Base-by-base conservation (phyloP, 805 yeast genomes). In the Maudiozyma barnettii region DNA sequence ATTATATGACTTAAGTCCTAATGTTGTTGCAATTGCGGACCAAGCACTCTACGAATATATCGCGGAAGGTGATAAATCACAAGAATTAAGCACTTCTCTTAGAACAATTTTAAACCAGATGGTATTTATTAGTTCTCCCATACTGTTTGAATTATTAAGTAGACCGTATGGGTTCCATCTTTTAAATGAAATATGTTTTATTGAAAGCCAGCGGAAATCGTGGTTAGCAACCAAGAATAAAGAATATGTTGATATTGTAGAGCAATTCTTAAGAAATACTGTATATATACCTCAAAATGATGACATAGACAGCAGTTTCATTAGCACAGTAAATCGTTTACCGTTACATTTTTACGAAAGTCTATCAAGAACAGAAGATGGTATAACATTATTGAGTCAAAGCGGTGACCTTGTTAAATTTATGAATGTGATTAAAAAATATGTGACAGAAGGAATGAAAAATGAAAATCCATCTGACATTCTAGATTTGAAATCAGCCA, bases 261-360 rank as follows among this genome's bases (percentile, higher is more conserved):
- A 78, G 58, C 51, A 55, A 3, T 62, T 69, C 20, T 51, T 77
- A 43, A 51, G 18, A 14, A 38, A 18, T 13, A 20, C 38, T 35
- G 14, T 40, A 18, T 33, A 39, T 20, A 19, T 16, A 2, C 19
- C 9, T n/a, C 20, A 43, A 18, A 26, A 30, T 5, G 49, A 47
- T 13, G 16, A 5, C 6, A 13, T 29, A 14, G 30, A 21, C 18
- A 19, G 53, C 35, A 36, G 43, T n/a, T 18, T 19, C 10, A 18
- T 20, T 18, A 47, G 51, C 50, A 48, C 44, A 13, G 41, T 48
- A 38, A 49, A 58, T 39, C 44, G 58, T 5, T 49, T 71, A 18
- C 88, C 89, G 0, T 64, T 74, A 22, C 90, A 86, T 59, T 85
- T 91, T 55, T 88, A 86, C 63, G 85, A 87, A 14, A 86, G 82